Percentiles rank a stretch among this genome's conserved stretches.
These are phyloP conservation scores for Entelexis sorbosivorans DNA, from an alignment of 1,139 yeast species.

Conservation along the genomic window DNA sequence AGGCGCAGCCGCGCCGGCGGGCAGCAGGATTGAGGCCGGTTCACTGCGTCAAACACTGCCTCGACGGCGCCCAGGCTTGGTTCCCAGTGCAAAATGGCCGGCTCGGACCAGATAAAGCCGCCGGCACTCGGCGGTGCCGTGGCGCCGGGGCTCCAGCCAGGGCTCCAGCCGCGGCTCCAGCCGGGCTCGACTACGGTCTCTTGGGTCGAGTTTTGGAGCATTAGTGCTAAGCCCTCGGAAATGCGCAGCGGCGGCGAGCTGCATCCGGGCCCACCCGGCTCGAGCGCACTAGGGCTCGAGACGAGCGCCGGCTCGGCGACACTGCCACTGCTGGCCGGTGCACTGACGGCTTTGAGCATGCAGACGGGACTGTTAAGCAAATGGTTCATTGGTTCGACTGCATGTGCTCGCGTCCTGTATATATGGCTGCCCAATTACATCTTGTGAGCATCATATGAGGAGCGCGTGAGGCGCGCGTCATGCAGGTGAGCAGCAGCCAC, in stretches of 20 bases:
- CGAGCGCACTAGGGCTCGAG: background rate
- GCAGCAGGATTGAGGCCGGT: background rate
- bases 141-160: too few species aligned
- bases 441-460: background rate
- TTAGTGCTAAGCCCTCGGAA: background rate
- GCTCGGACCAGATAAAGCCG: slow-evolving; percentile 1
- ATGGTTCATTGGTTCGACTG: too few species aligned
- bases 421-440: background rate
- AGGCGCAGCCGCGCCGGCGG: background rate
- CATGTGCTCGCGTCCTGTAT: background rate
- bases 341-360: too few species aligned
- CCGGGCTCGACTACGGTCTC: background rate
- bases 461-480: background rate
- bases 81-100: background rate
- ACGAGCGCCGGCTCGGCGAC: background rate
- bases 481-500: too few species aligned
- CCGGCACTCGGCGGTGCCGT: too few species aligned
- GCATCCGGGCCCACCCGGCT: background rate
- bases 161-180: too few species aligned
- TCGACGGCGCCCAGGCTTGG: background rate
- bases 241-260: background rate
- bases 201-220: background rate
- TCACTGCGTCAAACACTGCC: background rate
- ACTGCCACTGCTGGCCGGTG: background rate
- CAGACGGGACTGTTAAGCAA: background rate